Base-by-base conservation (phyloP, 176 grass and related monocot species). In the Chloris gayana region DNA sequence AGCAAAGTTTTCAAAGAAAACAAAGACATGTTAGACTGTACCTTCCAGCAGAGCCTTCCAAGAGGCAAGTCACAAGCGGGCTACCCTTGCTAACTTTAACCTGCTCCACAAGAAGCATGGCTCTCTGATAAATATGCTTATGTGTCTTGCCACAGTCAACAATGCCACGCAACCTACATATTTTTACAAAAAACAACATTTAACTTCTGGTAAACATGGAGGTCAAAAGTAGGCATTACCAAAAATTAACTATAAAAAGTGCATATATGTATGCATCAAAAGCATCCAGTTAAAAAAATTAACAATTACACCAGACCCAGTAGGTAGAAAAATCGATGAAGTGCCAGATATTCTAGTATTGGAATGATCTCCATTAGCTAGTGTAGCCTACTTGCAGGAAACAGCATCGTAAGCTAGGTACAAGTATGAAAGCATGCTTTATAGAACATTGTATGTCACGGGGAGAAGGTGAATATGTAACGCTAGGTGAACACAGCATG, bases 51-150 rank as follows among this genome's bases (percentile, higher is more conserved):
- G 92, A 80, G 70, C 96, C 96, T 92, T 93, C 88, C 67, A 99
- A 90, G 79, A 99, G 92, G 85, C 96, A 99, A 45, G 90, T 99
- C 64, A 99, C 89, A 84, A 99, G 90, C 79, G 92, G 96, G 79
- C 92, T 99, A 50, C 90, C 88, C 79, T 89, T 89, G 74, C 92
- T 99, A 42, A 93, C 90, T 93, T 89, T 95, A 85, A 99, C 96
- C 83, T 99, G 92, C 67, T 98, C 92, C 58, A 98, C 92, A 33
- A 95, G 79, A 70, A 93, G 90, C 96, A 95, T 99, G 83, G 84
- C 90, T 80, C 88, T 89, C 74, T 95, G 78, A 72, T 85, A 86
- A 77, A 99, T 91, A 64, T 89, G 90, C 59, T 68, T 91, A 68
- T 95, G 88, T 47, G 90, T 73, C 46, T 91, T 88, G 69, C 96